A percentile compares a stretch with the other conserved stretches of the same genome.
phyloP scores from a whole-genome alignment of 1,284 basidiomycete genomes.

The Hypsizygus ulmarius region DNA sequence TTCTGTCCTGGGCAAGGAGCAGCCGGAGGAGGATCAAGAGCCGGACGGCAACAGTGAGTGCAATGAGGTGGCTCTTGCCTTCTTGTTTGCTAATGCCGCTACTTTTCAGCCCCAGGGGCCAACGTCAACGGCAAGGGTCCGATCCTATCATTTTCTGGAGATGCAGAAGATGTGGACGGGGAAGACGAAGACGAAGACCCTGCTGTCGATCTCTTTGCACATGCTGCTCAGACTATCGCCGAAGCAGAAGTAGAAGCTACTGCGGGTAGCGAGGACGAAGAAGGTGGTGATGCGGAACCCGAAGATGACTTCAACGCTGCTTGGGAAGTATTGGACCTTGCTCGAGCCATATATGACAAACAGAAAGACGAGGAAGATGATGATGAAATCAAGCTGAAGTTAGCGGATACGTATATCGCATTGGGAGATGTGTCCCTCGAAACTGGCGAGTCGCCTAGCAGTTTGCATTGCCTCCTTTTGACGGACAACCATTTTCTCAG shows the following conservation, averaged over 20 bases:
- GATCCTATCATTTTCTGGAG: constrained; percentile 73
- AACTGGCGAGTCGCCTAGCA: constrained; percentile 57
- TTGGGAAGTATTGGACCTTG: constrained; percentile 90
- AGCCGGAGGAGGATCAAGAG: constrained; percentile 52
- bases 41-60: constrained; percentile 35
- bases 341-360: constrained; percentile 78
- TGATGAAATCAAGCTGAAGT: constrained; percentile 64
- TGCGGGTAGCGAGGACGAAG: constrained; percentile 44
- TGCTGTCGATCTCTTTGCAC: constrained; percentile 61
- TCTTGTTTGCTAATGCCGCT: background rate
- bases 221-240: constrained; percentile 43
- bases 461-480: constrained; percentile 5
- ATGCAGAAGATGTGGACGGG: constrained; percentile 57
- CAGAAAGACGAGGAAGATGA: constrained; percentile 50
- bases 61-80: background rate
- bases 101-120: constrained; percentile 16
- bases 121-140: constrained; percentile 43
- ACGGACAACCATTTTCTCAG: constrained; percentile 40
- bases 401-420: constrained; percentile 82
- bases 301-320: constrained; percentile 95
- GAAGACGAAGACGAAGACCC: constrained; percentile 37
- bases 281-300: constrained; percentile 66
- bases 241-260: constrained; percentile 42
- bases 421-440: constrained; percentile 88
- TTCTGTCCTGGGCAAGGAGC: constrained; percentile 83